Evolutionary conservation across 2,329 filamentous ascomycete genomes (phyloP).

Genomic region (Aureobasidium sp.): DNA sequence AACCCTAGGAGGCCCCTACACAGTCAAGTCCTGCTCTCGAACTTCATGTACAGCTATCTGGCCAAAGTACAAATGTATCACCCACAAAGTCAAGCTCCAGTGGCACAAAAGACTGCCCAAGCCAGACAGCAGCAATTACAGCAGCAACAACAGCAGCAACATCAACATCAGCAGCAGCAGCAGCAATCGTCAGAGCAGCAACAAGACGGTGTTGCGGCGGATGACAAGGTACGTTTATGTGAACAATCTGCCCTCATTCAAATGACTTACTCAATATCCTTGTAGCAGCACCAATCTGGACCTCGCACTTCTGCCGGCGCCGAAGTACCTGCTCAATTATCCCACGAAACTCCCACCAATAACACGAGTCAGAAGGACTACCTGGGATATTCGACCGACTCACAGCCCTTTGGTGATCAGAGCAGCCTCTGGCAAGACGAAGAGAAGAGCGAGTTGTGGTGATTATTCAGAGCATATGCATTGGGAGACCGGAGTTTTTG

Average conservation of each 20-base stretch:
- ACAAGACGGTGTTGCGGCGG: not conserved
- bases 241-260: not conserved
- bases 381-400: conserved; percentile 28
- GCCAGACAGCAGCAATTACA: conserved; percentile 43
- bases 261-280: not conserved
- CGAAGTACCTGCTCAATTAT: not conserved
- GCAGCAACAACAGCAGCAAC: conserved; percentile 28
- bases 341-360: not conserved
- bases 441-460: conserved; percentile 11
- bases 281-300: not conserved
- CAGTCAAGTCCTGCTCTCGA: conserved; percentile 92
- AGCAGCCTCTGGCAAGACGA: conserved; percentile 28
- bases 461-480: not conserved
- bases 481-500: conserved; percentile 1
- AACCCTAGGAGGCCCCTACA: conserved; percentile 87
- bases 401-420: conserved; percentile 22
- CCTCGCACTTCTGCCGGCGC: not conserved
- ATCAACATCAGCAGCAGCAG: conserved; percentile 22
- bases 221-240: not conserved
- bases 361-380: conserved; percentile 23
- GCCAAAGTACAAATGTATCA: conserved; percentile 99
- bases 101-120: conserved; percentile 52
- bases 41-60: conserved; percentile 99
- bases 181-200: conserved; percentile 8
- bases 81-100: conserved; percentile 80